phyloP scores from a whole-genome alignment of 345 rosid species.

The Eucalyptus rudis region DNA sequence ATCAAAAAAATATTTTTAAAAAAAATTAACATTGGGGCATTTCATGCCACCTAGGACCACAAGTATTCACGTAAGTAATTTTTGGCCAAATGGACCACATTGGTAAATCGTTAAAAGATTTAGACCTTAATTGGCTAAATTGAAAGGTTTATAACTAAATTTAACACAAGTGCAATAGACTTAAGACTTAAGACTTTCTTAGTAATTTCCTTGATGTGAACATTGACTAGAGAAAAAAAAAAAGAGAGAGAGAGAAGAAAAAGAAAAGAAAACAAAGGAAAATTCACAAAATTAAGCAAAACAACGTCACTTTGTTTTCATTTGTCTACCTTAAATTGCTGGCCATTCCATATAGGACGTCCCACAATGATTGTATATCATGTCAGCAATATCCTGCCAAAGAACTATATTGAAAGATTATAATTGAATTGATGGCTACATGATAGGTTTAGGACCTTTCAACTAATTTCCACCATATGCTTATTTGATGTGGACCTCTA shows the following conservation, averaged over 20 bases:
- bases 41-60: neutral
- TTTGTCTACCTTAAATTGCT: neutral
- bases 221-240: neutral
- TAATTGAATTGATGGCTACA: accelerated
- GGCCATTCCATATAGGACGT: accelerated
- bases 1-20: no score
- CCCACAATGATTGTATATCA: accelerated
- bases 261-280: no score
- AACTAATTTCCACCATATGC: neutral
- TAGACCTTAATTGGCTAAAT: no score
- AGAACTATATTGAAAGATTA: neutral
- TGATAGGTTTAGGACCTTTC: neutral
- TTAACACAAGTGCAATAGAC: no score
- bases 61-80: neutral
- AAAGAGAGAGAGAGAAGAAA: no score
- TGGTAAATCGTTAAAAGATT: neutral
- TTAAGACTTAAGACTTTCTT: no score
- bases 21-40: no score
- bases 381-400: accelerated
- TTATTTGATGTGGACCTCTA: neutral
- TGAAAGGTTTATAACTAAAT: no score
- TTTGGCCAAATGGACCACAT: neutral
- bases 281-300: neutral
- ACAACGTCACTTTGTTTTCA: neutral
- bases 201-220: neutral